phyloP scores from a whole-genome alignment of 352 stramenopile species.

The Plasmopara viticola region DNA sequence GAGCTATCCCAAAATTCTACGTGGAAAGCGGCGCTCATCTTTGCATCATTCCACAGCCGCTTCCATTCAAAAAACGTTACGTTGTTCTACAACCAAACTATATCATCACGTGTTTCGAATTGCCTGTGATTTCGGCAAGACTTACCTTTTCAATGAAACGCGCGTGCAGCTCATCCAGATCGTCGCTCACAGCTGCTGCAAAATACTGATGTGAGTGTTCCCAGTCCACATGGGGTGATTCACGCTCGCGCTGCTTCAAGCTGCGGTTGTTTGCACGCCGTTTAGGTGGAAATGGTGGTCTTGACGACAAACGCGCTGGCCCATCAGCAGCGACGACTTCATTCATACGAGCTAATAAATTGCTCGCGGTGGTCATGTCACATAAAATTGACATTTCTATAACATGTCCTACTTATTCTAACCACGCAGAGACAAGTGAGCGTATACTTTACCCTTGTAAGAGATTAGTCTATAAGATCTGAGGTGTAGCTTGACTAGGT shows the following conservation, averaged over 20 bases:
- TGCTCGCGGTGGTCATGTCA: too few species aligned
- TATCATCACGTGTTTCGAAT: too few species aligned
- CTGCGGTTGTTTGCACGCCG: slow-evolving; percentile 6
- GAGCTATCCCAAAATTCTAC: slow-evolving; percentile 77
- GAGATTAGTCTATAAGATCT: too few species aligned
- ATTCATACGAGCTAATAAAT: too few species aligned
- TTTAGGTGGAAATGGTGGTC: slow-evolving; percentile 19
- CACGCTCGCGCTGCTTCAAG: slow-evolving; percentile 17
- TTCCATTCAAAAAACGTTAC: slow-evolving; percentile 44
- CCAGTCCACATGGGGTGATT: slow-evolving; percentile 22
- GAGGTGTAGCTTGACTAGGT: too few species aligned
- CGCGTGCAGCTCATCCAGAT: slow-evolving; percentile 33
- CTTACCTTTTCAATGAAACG: slow-evolving; percentile 29
- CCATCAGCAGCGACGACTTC: too few species aligned
- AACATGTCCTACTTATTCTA: too few species aligned
- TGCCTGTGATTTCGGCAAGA: neutral
- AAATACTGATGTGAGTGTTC: slow-evolving; percentile 37
- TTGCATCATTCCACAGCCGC: slow-evolving; percentile 32
- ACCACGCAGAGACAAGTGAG: too few species aligned
- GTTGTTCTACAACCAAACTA: slow-evolving; percentile 11
- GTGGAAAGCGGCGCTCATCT: slow-evolving; percentile 57
- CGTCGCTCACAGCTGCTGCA: slow-evolving; percentile 24
- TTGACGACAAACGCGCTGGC: neutral
- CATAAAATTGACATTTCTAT: too few species aligned
- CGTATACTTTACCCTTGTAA: too few species aligned